A percentile compares a stretch with the other conserved stretches of the same genome.
phyloP scores from a whole-genome alignment of 1,284 basidiomycete genomes.

The Ceratobasidium sp. region DNA sequence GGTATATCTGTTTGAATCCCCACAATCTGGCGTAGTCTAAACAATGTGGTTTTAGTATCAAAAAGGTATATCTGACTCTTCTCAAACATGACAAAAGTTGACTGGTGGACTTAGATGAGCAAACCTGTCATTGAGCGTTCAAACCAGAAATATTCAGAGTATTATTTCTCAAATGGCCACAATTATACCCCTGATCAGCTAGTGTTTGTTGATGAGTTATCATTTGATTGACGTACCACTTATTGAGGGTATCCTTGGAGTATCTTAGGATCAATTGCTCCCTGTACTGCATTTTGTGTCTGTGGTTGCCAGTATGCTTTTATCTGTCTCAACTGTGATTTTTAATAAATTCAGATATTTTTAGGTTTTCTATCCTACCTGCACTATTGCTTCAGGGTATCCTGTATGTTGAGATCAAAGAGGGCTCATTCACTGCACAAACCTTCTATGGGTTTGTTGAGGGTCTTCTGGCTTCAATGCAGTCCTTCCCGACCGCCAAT shows the following conservation, averaged over 20 bases:
- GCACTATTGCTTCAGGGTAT: conserved; percentile 56
- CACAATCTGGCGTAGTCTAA: conserved; percentile 35
- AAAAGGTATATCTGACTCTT: conserved; percentile 22
- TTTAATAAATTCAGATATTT: background rate
- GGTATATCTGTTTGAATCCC: background rate
- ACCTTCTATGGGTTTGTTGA: conserved; percentile 55
- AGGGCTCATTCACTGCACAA: conserved; percentile 53
- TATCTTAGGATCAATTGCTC: too few relatives aligned
- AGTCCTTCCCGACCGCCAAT: conserved; percentile 53
- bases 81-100: background rate
- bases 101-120: background rate
- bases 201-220: conserved; percentile 50
- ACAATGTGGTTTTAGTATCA: conserved; percentile 20
- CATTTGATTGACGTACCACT: conserved; percentile 42
- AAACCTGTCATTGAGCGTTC: background rate
- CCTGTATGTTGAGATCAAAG: conserved; percentile 51
- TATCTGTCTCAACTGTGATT: background rate
- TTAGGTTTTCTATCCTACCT: conserved; percentile 58
- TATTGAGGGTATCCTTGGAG: background rate
- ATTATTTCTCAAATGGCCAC: background rate
- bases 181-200: conserved; percentile 45
- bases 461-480: conserved; percentile 55
- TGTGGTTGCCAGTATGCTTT: too few relatives aligned
- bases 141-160: background rate
- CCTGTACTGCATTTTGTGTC: too few relatives aligned